phyloP scores from a whole-genome alignment of 495 filamentous ascomycete genomes.

The Penicillium angulare region DNA sequence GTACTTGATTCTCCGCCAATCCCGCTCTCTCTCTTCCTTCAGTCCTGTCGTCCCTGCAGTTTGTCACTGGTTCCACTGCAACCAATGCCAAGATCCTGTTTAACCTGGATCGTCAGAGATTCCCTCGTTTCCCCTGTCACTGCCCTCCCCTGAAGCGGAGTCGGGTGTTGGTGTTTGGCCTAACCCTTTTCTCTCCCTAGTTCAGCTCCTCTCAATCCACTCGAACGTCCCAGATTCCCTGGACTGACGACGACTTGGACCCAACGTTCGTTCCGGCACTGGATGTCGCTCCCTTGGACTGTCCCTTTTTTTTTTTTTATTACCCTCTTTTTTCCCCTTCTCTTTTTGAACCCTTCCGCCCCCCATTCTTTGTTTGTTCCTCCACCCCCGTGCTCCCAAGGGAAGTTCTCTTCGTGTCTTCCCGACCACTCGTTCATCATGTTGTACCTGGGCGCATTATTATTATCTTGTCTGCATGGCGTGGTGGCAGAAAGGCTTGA shows the following conservation, averaged over 20 bases:
- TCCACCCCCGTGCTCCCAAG: background rate
- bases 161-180: conserved; percentile 1
- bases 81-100: conserved; percentile 34
- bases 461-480: conserved; percentile 26
- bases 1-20: no score
- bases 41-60: no score
- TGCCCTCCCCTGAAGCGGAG: conserved; percentile 1
- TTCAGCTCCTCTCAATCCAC: conserved; percentile 18
- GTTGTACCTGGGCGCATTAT: conserved; percentile 27
- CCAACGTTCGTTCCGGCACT: background rate
- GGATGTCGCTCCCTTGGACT: conserved; percentile 26
- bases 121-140: conserved; percentile 20
- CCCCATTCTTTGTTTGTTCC: no score
- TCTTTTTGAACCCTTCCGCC: conserved; percentile 3
- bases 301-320: conserved; percentile 9
- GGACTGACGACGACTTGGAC: conserved; percentile 5
- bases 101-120: conserved; percentile 31
- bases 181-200: conserved; percentile 5
- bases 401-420: conserved; percentile 30
- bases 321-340: conserved; percentile 5
- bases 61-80: conserved; percentile 23
- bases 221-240: conserved; percentile 14
- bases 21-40: background rate
- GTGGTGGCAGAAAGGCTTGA: conserved; percentile 30
- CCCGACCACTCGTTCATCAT: conserved; percentile 36